Evolutionary conservation across 345 rosid species (phyloP), one percentile per base, ranked within the genome.

Genomic region (Streptanthus diversifolius): DNA sequence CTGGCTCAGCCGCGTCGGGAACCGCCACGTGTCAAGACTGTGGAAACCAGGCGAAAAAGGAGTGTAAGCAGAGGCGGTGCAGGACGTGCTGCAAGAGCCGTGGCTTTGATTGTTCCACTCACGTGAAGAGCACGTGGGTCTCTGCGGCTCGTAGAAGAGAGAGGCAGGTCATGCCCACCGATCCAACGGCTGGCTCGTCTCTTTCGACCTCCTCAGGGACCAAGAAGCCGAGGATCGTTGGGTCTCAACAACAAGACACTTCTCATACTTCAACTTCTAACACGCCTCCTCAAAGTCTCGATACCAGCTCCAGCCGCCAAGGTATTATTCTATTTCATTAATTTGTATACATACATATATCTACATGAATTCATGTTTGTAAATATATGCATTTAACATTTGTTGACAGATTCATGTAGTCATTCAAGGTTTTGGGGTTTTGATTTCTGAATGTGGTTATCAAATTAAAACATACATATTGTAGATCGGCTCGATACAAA

Each of bases 101-200:
- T 32, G 96, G 99, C 32, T 91, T 85, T 75, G 96, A 88, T 63
- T 95, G 99, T 57, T 33, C 83, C 17, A 95, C 99, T 25, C 99
- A 95, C 81, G 93, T 95, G 75, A 95, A 86, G 80, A 95, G 99
- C 89, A 95, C 99, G 49, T 95, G 99, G 99, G 98, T 95, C 4
- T 86, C 99, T 6, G 96, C 99, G 0, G 85, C 99, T 3, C 63
- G 97, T 68, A 66, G 99, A 72, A 75, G 99, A 58, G 99, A 95
- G 75, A 87, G 99, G 17, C 97, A 91, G 81, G 82, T 88, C 30
- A 83, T 88, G 81, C 73, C 78, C 3, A 70, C 70, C 0, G 70
- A 61, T 7, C 86, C 71, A 14, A 83, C 82, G 8, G 83, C 84
- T 61, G 96, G 91, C 30, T 87, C 96, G 7, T 86, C 97, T 3